Conservation (phyloP, 2,329 filamentous ascomycete species). For the Neopestalotiopsis rosae region DNA sequence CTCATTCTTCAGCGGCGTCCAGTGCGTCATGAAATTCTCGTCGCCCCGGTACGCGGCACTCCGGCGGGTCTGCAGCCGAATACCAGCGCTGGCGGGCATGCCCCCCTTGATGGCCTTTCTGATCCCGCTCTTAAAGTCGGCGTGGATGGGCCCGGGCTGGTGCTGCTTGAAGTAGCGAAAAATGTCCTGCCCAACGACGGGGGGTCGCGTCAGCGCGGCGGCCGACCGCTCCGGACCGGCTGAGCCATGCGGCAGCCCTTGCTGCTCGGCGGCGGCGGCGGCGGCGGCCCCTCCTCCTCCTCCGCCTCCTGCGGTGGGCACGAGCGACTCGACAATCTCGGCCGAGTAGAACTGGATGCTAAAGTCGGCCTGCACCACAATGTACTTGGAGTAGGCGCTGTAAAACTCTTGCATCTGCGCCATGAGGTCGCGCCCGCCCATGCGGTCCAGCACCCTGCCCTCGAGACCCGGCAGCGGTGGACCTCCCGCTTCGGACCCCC, state of each 20-base stretch:
- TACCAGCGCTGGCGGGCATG: slow-evolving; percentile 35
- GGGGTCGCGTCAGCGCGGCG: neutral
- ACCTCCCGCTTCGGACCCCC: neutral
- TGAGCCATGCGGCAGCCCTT: neutral
- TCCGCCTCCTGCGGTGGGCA: slow-evolving; percentile 26
- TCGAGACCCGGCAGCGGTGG: slow-evolving; percentile 27
- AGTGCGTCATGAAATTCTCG: slow-evolving; percentile 28
- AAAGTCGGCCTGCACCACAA: slow-evolving; percentile 30
- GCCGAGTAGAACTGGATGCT: slow-evolving; percentile 32
- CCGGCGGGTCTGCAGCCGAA: slow-evolving; percentile 32
- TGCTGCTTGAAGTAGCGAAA: slow-evolving; percentile 33
- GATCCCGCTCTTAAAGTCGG: slow-evolving; percentile 30
- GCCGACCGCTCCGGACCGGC: neutral
- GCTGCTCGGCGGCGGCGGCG: slow-evolving; percentile 13
- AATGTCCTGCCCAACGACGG: slow-evolving; percentile 29
- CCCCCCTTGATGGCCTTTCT: slow-evolving; percentile 29
- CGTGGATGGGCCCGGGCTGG: slow-evolving; percentile 25
- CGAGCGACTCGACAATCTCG: slow-evolving; percentile 28
- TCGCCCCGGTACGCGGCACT: slow-evolving; percentile 32
- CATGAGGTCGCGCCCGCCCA: slow-evolving; percentile 31
- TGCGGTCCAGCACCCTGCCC: slow-evolving; percentile 26
- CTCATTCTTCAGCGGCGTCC: slow-evolving; percentile 31
- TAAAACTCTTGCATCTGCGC: slow-evolving; percentile 36
- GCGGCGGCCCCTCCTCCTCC: slow-evolving; percentile 8
- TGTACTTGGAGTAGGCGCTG: slow-evolving; percentile 33